A percentile compares a stretch with the other conserved stretches of the same genome.
These are phyloP conservation scores for Yamadazyma triangularis DNA, from an alignment of 1,139 yeast species.

Conservation along the genomic window DNA sequence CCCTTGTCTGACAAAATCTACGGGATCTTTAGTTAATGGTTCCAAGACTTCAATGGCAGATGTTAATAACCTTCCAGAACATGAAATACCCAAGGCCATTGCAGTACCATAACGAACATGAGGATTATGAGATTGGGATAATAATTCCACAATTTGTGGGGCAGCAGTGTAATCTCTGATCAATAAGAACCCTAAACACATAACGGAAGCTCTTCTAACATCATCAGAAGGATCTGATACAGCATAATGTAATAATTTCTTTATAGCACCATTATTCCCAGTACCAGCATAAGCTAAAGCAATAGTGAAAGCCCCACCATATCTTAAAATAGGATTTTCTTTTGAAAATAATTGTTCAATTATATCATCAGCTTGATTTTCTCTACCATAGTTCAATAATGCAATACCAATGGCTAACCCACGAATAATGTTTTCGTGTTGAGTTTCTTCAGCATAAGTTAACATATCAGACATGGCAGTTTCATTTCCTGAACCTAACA, in stretches of 20 bases:
- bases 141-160: constrained; percentile 89
- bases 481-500: constrained; percentile 88
- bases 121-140: constrained; percentile 94
- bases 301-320: constrained; percentile 92
- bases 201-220: constrained; percentile 94
- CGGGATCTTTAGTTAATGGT: constrained; percentile 90
- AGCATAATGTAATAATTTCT: constrained; percentile 83
- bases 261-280: constrained; percentile 82
- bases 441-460: constrained; percentile 90
- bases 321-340: constrained; percentile 82
- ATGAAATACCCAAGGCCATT: constrained; percentile 92
- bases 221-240: constrained; percentile 97
- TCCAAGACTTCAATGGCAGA: constrained; percentile 90
- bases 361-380: constrained; percentile 71
- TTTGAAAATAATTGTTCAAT: constrained; percentile 66
- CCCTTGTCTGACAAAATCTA: constrained; percentile 97
- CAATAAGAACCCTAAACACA: constrained; percentile 88
- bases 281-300: constrained; percentile 98
- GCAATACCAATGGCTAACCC: constrained; percentile 91
- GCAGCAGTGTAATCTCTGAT: constrained; percentile 90
- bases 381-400: constrained; percentile 78
- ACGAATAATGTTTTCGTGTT: constrained; percentile 91
- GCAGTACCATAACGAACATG: constrained; percentile 99
- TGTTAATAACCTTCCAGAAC: constrained; percentile 90
- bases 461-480: constrained; percentile 77